Percentiles rank a stretch among this genome's conserved stretches.
phyloP scores from a whole-genome alignment of 2,329 filamentous ascomycete genomes.

The Aureobasidium sp. region DNA sequence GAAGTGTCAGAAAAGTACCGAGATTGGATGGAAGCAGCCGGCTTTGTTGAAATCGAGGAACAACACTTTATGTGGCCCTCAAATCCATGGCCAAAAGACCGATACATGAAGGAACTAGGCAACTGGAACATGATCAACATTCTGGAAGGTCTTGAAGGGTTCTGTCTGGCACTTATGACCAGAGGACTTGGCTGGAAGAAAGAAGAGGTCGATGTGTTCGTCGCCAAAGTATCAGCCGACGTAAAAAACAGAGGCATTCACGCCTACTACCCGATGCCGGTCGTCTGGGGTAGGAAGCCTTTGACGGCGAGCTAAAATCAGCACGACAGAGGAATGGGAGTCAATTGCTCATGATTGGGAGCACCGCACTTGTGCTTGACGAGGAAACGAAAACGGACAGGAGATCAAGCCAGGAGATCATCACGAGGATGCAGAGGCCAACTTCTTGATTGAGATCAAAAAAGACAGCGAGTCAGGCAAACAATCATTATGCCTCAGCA shows the following conservation, averaged over 20 bases:
- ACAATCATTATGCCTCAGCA: neutral
- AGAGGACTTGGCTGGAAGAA: constrained; percentile 36
- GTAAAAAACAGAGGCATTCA: constrained; percentile 31
- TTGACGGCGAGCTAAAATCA: constrained; percentile 1
- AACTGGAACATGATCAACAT: constrained; percentile 38
- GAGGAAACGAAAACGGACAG: neutral
- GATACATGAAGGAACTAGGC: constrained; percentile 45
- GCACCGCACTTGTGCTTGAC: neutral
- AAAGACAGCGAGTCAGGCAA: constrained; percentile 9
- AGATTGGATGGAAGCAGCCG: constrained; percentile 33
- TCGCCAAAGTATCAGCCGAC: constrained; percentile 29
- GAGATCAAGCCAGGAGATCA: neutral
- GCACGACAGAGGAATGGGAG: neutral
- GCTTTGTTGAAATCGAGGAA: constrained; percentile 39
- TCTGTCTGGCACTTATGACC: constrained; percentile 37
- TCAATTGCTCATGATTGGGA: neutral
- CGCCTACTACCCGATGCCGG: constrained; percentile 34
- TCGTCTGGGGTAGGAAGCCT: constrained; percentile 30
- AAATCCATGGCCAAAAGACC: constrained; percentile 42
- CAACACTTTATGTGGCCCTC: constrained; percentile 36
- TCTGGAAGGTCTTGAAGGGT: constrained; percentile 36
- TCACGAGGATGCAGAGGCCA: neutral
- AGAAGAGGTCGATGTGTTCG: constrained; percentile 39
- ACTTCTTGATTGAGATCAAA: neutral
- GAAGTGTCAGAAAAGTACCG: constrained; percentile 35